Evolutionary conservation across 164 flowering plant species (phyloP), one percentile per base, ranked within the genome.

Genomic region (Umbilicus rupestris): DNA sequence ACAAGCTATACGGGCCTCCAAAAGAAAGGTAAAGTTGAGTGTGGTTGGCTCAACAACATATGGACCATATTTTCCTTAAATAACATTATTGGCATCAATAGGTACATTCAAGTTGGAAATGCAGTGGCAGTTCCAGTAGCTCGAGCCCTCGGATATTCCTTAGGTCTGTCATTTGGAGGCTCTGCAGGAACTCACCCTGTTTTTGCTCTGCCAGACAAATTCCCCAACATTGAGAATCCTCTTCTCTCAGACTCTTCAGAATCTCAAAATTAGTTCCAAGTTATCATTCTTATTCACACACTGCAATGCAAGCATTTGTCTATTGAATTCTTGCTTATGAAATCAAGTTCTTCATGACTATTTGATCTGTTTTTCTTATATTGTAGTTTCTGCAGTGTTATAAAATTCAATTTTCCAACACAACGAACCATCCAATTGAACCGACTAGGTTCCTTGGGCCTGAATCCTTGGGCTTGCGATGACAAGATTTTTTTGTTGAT

Each of bases 71-170:
- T 22, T 0, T 14, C 2, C 2, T 41, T 6, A 6, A 41, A 41
- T 10, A 55, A 22, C 5, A 22, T 0, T 50, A 22, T 20, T 8
- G 5, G 58, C 58, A 26, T 52, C n/a, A 49, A 37, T 79, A 84
- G 88, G 69, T 83, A 86, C 50, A 41, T 81, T 45, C 90, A 86
- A 70, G 67, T 86, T 10, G 90, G 90, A 39, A 86, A 86, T 70
- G 90, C 90, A 1, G 90, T 86, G 39, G 80, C 88, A 2, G 69
- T 86, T 64, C 80, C 90, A 5, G 90, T 84, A 55, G 79, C 82
- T 30, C 67, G 77, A 35, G 88, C 88, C 5, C 70, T 86, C 57
- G 90, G 90, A 22, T 86, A 82, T 65, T 72, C 84, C 0, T 57
- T 86, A 60, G 90, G 87, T 33, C 30, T 35, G 7, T 33, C 65